Evolutionary conservation across 2,329 filamentous ascomycete genomes (phyloP), one percentile per base, ranked within the genome.

Genomic region (Phialemonium atrogriseum): DNA sequence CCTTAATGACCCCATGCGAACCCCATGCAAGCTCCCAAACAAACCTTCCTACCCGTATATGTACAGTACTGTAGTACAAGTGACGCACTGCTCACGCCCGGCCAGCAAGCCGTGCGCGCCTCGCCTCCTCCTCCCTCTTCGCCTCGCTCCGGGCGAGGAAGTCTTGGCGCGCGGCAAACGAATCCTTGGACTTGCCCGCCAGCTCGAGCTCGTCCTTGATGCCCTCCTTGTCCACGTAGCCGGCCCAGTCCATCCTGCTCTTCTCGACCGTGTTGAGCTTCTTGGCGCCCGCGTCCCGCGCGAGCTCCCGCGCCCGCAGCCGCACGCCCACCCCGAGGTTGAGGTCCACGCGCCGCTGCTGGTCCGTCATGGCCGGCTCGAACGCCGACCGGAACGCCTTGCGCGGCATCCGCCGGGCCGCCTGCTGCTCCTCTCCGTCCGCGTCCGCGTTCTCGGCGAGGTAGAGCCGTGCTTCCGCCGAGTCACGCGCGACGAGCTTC

Each of bases 191-290:
- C 56, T 71, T 73, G 36, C 77, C 73, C 15, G 77, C 76, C 27
- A 77, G 60, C 53, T 70, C 69, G 36, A 83, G 60, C 52, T 83
- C 78, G 54, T 82, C 76, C 51, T 77, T 69, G 56, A 82, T 77
- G 7, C 78, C 78, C 52, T 80, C 77, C 51, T 78, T 73, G 55
- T 83, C 78, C 35, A 83, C 78, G 45, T 72, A 82, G 10, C 77
- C 76, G 4, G 77, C 78, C 78, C 78, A 83, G 54, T 83, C 78
- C 70, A 83, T 77, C 32, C 75, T 67, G 45, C 75, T 80, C 66
- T 82, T 82, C 57, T 83, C 77, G 11, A 82, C 74, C 11, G 77
- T 79, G 49, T 78, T 83, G 42, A 82, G 61, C 50, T 81, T 82
- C 62, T 71, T 75, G 29, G 73, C 68, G 37, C 68, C 64, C 11